These are phyloP conservation scores for Sistotremastrum suecicum DNA, from an alignment of 768 basidiomycete genomes.

Conservation along the genomic window DNA sequence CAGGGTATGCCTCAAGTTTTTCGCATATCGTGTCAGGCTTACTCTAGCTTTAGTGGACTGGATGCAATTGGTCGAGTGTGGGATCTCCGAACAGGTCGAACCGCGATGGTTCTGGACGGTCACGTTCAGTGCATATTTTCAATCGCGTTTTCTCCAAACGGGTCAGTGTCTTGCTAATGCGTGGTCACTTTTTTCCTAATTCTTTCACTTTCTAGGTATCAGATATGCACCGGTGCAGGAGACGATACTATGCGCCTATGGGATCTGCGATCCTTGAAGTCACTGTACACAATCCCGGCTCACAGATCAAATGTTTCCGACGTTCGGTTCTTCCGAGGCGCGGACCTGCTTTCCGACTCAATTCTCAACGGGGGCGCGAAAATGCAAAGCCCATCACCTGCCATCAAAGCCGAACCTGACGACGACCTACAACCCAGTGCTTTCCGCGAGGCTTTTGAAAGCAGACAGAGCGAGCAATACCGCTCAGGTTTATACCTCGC, in stretches of 20 bases:
- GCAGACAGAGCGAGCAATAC: conserved; percentile 52
- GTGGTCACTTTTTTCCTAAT: conserved; percentile 2
- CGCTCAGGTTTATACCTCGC: conserved; percentile 87
- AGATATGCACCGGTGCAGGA: conserved; percentile 92
- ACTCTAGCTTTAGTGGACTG: conserved; percentile 47
- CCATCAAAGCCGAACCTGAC: conserved; percentile 33
- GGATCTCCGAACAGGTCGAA: conserved; percentile 90
- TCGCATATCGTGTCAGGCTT: neutral
- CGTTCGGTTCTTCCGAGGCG: conserved; percentile 79
- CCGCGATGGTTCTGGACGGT: conserved; percentile 96
- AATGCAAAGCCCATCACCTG: conserved; percentile 13
- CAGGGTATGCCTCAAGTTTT: conserved; percentile 47
- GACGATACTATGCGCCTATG: conserved; percentile 98
- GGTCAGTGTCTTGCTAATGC: conserved; percentile 37
- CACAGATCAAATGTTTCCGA: conserved; percentile 93
- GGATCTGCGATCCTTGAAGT: conserved; percentile 89
- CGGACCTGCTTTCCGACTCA: conserved; percentile 32
- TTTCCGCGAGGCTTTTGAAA: conserved; percentile 20
- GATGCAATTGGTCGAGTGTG: conserved; percentile 96
- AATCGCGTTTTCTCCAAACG: conserved; percentile 89
- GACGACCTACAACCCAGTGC: conserved; percentile 16
- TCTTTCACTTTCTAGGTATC: conserved; percentile 46
- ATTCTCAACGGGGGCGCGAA: conserved; percentile 13
- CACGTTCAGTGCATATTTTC: conserved; percentile 88
- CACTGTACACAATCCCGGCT: conserved; percentile 92